Conservation (phyloP, 1,284 basidiomycete species). For the Moniliophthora roreri region DNA sequence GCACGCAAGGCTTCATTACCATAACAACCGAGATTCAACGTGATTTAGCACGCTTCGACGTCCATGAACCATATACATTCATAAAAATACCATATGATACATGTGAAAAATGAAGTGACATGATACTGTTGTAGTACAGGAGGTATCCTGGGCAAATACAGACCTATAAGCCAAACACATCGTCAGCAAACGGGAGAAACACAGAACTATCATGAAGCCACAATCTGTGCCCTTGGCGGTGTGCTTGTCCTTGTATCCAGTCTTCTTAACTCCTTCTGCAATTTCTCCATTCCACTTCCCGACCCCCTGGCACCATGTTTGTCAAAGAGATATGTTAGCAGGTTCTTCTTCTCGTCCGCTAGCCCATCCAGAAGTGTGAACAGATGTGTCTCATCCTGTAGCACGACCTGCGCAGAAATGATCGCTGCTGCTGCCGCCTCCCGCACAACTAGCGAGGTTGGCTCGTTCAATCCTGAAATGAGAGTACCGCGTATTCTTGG, state of each 20-base stretch:
- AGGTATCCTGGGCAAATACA: too few species aligned
- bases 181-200: neutral
- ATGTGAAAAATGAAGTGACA: too few species aligned
- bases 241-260: conserved; percentile 75
- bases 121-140: too few species aligned
- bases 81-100: too few species aligned
- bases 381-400: conserved; percentile 78
- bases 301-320: conserved; percentile 69
- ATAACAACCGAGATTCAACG: too few species aligned
- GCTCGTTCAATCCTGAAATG: conserved; percentile 70
- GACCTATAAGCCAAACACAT: too few species aligned
- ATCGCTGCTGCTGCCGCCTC: conserved; percentile 80
- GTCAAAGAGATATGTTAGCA: conserved; percentile 82
- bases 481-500: conserved; percentile 70
- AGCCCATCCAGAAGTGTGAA: conserved; percentile 77
- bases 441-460: conserved; percentile 69
- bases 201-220: neutral
- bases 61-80: too few species aligned
- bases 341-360: conserved; percentile 82
- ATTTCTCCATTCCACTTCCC: conserved; percentile 55
- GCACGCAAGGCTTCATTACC: too few species aligned
- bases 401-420: conserved; percentile 75
- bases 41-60: too few species aligned
- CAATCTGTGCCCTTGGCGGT: conserved; percentile 36
- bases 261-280: conserved; percentile 75